Evolutionary conservation across 2,329 filamentous ascomycete species (phyloP), one percentile per base, ranked within the genome.

Genomic region (Cordyceps pruinosa): DNA sequence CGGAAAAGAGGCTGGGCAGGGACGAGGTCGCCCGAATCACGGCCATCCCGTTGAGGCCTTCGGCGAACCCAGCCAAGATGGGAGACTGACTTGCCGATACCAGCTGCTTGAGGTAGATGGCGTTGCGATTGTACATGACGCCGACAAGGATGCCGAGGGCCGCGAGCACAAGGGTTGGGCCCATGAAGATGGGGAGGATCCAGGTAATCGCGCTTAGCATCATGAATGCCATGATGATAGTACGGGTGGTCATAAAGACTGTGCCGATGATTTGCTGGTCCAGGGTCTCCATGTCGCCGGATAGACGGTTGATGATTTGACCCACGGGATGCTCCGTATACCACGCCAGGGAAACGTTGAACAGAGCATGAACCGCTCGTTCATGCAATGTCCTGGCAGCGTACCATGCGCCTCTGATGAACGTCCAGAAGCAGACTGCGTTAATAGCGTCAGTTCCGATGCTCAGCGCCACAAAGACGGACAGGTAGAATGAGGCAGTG

Each of bases 291-390:
- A 82, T 81, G 59, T 84, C 81, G 28, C 80, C 78, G 2, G 78
- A 78, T 61, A 83, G 80, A 10, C 81, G 75, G 62, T 82, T 82
- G 57, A 78, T 73, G 58, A 81, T 73, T 41, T 80, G 74, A 17
- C 80, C 77, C 17, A 79, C 73, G 0, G 80, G 76, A 1, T 79
- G 74, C 47, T 77, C 66, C 63, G 81, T 80, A 62, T 80, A 83
- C 81, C 81, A 84, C 3, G 76, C 74, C 10, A 84, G 70, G 1
- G 81, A 77, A 2, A 81, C 81, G 23, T 72, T 70, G 69, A 84
- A 72, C 23, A 83, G 70, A 15, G 78, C 74, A 7, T 68, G 70
- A 41, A 83, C 76, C 52, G 83, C 76, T 49, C 74, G 73, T 13
- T 72, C 71, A 66, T 84, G 81, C 35, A 84, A 72, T 26, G 68